Base-by-base conservation (phyloP, 345 rosid species). In the Psidium guajava region DNA sequence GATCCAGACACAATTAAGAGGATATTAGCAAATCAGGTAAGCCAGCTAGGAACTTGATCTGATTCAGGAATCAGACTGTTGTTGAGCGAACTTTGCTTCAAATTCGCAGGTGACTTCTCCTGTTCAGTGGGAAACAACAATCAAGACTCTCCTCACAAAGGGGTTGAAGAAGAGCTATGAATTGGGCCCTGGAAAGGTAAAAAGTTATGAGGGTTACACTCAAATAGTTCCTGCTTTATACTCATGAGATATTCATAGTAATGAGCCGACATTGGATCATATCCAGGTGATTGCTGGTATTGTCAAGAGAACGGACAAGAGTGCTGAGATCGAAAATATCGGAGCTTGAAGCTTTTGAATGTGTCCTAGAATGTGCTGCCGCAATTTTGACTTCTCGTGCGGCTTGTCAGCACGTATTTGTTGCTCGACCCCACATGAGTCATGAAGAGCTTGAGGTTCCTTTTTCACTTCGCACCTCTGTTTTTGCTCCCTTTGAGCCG, bases 91-190 rank as follows among this genome's bases (percentile, higher is more conserved):
- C 53, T 49, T 57, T 69, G 36, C n/a, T 16, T 86, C 27, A 16
- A 64, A 82, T 81, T 54, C 22, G n/a, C 89, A 98, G 99, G 99
- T 94, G 83, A 96, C 98, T 53, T 96, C 98, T 86, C 99, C 98
- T n/a, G 99, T 98, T 86, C 99, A 95, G 88, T 95, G 99, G 99
- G 99, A 98, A 92, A 94, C 95, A 52, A 94, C 99, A 54, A 92
- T 98, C 53, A 96, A 90, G 88, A 92, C 96, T 83, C 95, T 98
- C 83, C 91, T 96, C 28, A 80, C 89, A 74, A 94, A 87, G 91
- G 98, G 99, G 85, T 87, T 96, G 87, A 91, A 88, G 90, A 93
- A 91, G 87, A 93, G 98, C 87, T 98, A 93, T 24, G 99, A 98
- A 89, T 88, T 96, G 87, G 99, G 99, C 86, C 98, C 99, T 56